Conservation (phyloP, 2,329 filamentous ascomycete species). For the Phyllosticta citribraziliensis region DNA sequence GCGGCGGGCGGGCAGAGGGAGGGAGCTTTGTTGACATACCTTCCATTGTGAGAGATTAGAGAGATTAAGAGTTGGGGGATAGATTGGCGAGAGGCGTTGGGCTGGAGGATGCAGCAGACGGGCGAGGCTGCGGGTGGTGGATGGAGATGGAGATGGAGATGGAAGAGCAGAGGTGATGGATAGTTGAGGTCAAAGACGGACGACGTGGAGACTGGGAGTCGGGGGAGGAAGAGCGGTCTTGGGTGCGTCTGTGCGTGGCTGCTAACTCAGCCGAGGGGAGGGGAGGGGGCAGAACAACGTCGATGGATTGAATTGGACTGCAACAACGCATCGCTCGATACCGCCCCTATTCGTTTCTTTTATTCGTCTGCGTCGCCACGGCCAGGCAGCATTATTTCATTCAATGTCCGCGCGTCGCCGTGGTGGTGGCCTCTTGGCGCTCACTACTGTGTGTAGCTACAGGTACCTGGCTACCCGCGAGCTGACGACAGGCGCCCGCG, state of each 20-base stretch:
- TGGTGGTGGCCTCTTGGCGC: background rate
- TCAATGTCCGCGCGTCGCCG: constrained; percentile 6
- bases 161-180: constrained; percentile 9
- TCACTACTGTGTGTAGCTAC: background rate
- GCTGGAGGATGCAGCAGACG: constrained; percentile 17
- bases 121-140: constrained; percentile 1
- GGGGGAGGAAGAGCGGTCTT: constrained; percentile 31
- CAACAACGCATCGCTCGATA: background rate
- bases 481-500: background rate
- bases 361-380: background rate
- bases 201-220: background rate
- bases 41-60: constrained; percentile 46
- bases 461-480: background rate
- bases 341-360: background rate
- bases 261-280: constrained; percentile 28
- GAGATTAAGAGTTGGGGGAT: constrained; percentile 16
- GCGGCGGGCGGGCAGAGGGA: constrained; percentile 14
- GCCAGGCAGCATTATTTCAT: constrained; percentile 6
- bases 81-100: constrained; percentile 16
- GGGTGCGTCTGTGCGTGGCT: constrained; percentile 26
- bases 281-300: background rate
- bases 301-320: background rate
- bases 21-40: constrained; percentile 41
- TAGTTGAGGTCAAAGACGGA: constrained; percentile 6
- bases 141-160: background rate